Conservation (phyloP, 192 early-diverging fungal species). For the Coemansia sp. region DNA sequence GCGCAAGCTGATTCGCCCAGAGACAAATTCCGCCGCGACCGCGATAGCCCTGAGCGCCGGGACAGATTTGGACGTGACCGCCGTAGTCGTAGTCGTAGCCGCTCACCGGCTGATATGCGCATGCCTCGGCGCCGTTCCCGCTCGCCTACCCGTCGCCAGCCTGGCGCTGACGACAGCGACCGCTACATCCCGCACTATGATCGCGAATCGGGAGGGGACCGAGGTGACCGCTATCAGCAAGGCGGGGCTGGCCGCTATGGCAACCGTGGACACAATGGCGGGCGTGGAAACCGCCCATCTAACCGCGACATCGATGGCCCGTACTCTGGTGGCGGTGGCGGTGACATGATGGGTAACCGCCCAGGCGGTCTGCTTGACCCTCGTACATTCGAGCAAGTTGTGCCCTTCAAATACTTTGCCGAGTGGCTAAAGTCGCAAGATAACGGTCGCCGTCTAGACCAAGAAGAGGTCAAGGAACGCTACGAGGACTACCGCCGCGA, state of each 20-base stretch:
- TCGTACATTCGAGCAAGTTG: constrained; percentile 72
- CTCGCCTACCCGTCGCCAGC: constrained; percentile 39
- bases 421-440: constrained; percentile 69
- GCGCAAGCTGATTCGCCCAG: constrained; percentile 30
- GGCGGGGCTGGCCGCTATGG: constrained; percentile 32
- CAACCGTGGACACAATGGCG: constrained; percentile 40
- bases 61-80: constrained; percentile 56
- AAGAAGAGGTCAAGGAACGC: constrained; percentile 79
- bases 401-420: constrained; percentile 75
- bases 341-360: constrained; percentile 26
- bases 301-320: constrained; percentile 47
- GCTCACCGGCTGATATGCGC: constrained; percentile 41
- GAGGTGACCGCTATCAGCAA: constrained; percentile 46
- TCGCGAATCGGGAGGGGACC: constrained; percentile 61
- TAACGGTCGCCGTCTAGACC: constrained; percentile 64
- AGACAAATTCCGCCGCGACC: constrained; percentile 54
- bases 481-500: constrained; percentile 88
- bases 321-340: constrained; percentile 47
- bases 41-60: constrained; percentile 52
- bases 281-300: constrained; percentile 44
- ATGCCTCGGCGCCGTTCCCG: constrained; percentile 46
- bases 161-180: constrained; percentile 65
- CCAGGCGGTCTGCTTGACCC: constrained; percentile 66
- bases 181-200: constrained; percentile 88
- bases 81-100: constrained; percentile 42